phyloP scores from a whole-genome alignment of 495 filamentous ascomycete genomes.

The Aspergillus ostianus region DNA sequence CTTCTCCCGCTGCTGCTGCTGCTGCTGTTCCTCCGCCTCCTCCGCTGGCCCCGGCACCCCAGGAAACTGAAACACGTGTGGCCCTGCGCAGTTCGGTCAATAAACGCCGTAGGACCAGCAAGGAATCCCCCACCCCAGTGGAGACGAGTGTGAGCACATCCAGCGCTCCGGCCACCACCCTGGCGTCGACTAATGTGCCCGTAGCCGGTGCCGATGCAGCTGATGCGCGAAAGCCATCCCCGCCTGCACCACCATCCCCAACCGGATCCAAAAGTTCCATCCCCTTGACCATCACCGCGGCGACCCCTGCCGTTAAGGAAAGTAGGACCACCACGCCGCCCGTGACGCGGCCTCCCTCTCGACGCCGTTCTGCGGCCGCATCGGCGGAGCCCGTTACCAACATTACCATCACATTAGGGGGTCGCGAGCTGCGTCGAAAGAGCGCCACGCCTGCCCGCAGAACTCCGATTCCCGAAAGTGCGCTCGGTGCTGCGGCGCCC shows the following conservation, averaged over 20 bases:
- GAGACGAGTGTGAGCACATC: slow-evolving; percentile 18
- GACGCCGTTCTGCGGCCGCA: slow-evolving; percentile 42
- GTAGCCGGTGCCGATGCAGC: slow-evolving; percentile 10
- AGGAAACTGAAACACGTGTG: slow-evolving; percentile 18
- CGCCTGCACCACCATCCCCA: slow-evolving; percentile 29
- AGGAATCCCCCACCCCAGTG: slow-evolving; percentile 17
- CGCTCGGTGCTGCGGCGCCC: slow-evolving; percentile 46
- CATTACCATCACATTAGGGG: slow-evolving; percentile 17
- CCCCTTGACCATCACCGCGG: slow-evolving; percentile 8
- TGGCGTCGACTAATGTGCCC: slow-evolving; percentile 19
- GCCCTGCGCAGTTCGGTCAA: slow-evolving; percentile 18
- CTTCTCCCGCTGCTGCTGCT: neutral
- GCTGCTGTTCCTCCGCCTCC: slow-evolving; percentile 1
- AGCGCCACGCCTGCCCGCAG: slow-evolving; percentile 48
- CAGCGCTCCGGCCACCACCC: slow-evolving; percentile 29
- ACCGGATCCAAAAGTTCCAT: slow-evolving; percentile 26
- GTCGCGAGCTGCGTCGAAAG: slow-evolving; percentile 45
- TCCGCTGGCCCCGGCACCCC: neutral
- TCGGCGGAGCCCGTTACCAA: slow-evolving; percentile 32
- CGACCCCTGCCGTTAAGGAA: slow-evolving; percentile 11
- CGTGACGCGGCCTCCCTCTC: slow-evolving; percentile 41
- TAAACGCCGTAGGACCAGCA: slow-evolving; percentile 26
- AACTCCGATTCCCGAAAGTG: slow-evolving; percentile 51
- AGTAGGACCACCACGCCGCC: slow-evolving; percentile 34
- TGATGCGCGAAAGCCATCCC: slow-evolving; percentile 21